Percentiles rank a stretch among this genome's conserved stretches.
phyloP scores from a whole-genome alignment of 495 filamentous ascomycete genomes.

The Apiosordaria backusii region DNA sequence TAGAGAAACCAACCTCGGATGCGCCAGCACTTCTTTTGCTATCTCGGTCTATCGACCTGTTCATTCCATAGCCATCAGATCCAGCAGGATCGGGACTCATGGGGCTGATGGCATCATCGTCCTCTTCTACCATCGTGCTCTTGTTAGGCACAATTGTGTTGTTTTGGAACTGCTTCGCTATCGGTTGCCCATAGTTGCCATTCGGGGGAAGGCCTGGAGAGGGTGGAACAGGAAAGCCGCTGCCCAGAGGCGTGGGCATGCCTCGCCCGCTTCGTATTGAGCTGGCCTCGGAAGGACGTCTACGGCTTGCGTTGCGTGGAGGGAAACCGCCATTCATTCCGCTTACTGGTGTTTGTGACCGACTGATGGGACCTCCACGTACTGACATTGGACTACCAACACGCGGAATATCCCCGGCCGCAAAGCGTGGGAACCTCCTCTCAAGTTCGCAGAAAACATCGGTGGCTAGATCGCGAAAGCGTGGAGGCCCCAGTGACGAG shows the following conservation, averaged over 20 bases:
- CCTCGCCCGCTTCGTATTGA: conserved; percentile 43
- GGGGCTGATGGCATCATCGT: conserved; percentile 59
- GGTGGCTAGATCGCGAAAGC: conserved; percentile 87
- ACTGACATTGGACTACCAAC: conserved; percentile 65
- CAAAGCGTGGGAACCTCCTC: conserved; percentile 80
- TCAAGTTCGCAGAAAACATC: conserved; percentile 96
- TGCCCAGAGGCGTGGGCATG: conserved; percentile 30
- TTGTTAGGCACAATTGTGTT: conserved; percentile 97
- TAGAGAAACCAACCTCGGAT: conserved; percentile 46
- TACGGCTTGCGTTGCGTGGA: conserved; percentile 42
- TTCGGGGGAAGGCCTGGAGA: conserved; percentile 38
- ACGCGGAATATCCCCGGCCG: conserved; percentile 60
- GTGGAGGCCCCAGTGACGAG: conserved; percentile 73
- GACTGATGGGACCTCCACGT: conserved; percentile 48
- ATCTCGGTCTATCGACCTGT: conserved; percentile 47
- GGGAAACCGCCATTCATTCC: conserved; percentile 43
- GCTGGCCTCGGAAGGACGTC: conserved; percentile 54
- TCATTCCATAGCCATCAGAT: conserved; percentile 61
- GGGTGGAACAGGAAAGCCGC: conserved; percentile 46
- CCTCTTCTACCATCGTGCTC: conserved; percentile 96
- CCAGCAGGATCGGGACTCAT: conserved; percentile 48
- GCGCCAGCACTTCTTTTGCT: conserved; percentile 56
- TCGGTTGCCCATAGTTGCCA: conserved; percentile 52
- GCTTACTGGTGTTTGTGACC: conserved; percentile 55
- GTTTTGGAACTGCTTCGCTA: conserved; percentile 87